Conservation (phyloP, 345 rosid species). For the Lagerstroemia speciosa region DNA sequence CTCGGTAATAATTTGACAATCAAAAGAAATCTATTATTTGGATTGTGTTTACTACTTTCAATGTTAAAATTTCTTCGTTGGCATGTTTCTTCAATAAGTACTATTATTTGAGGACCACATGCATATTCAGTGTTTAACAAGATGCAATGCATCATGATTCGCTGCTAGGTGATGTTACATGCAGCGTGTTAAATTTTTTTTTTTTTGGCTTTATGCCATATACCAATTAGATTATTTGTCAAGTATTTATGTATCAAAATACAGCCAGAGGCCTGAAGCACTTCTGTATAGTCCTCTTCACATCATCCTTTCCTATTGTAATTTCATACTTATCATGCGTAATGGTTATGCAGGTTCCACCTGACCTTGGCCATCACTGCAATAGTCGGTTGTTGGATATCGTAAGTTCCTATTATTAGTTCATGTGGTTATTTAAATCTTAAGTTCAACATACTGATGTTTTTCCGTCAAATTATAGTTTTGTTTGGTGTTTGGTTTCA, state of each 20-base stretch:
- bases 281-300: not conserved
- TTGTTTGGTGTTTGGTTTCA: not conserved
- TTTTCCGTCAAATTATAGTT: not conserved
- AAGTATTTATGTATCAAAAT: not conserved
- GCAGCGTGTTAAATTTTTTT: not conserved
- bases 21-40: not conserved
- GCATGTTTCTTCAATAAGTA: not conserved
- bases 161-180: too few relatives aligned
- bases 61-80: not conserved
- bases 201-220: not conserved
- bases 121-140: not conserved
- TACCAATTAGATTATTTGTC: not conserved
- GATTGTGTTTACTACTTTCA: not conserved
- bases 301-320: not conserved
- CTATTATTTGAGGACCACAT: not conserved
- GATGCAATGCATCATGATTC: not conserved
- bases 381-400: conserved; percentile 95
- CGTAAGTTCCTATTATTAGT: conserved; percentile 40
- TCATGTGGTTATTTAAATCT: not conserved
- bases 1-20: too few relatives aligned
- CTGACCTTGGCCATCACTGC: conserved; percentile 88
- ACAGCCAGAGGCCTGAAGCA: too few relatives aligned
- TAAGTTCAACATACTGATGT: not conserved
- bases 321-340: not conserved
- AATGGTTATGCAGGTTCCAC: conserved; percentile 50